These are phyloP conservation scores for Lupinus albus DNA, from an alignment of 306 rosid species.

Conservation along the genomic window DNA sequence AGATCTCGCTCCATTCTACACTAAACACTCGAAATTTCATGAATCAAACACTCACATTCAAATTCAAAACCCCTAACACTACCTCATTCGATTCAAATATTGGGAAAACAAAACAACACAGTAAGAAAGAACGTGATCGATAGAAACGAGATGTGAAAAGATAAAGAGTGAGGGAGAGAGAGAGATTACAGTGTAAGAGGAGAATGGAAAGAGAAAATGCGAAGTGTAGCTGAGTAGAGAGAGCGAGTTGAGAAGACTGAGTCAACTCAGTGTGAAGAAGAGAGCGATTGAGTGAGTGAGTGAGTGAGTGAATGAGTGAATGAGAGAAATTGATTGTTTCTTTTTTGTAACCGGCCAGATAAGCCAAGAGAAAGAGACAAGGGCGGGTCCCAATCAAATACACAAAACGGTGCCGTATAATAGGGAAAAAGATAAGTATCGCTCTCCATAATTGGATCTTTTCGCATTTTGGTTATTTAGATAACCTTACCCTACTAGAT, in stretches of 20 bases:
- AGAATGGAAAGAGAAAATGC: constrained; percentile 19
- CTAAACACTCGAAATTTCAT: constrained; percentile 35
- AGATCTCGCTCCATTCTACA: constrained; percentile 55
- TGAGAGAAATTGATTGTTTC: constrained; percentile 1
- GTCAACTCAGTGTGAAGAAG: constrained; percentile 48
- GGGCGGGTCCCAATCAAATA: constrained; percentile 35
- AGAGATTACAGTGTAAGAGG: constrained; percentile 29
- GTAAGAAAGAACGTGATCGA: not conserved
- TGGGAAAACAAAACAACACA: constrained; percentile 1
- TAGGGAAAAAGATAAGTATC: constrained; percentile 23
- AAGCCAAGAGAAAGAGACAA: constrained; percentile 18
- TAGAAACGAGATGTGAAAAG: not conserved
- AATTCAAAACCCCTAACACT: constrained; percentile 22
- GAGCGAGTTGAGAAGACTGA: constrained; percentile 15
- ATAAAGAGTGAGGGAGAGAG: not conserved
- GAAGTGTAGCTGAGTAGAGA: constrained; percentile 33
- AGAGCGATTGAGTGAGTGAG: not conserved
- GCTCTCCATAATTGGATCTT: no score
- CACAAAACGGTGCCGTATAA: constrained; percentile 40
- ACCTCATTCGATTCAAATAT: constrained; percentile 17
- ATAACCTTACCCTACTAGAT: no score
- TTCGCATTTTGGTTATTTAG: no score
- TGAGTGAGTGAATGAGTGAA: not conserved
- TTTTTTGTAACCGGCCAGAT: constrained; percentile 52
- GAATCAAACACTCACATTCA: constrained; percentile 12